A percentile compares a stretch with the other conserved stretches of the same genome.
Evolutionary conservation across 441 rosid species (phyloP).

Genomic region (Isatis lusitanica): DNA sequence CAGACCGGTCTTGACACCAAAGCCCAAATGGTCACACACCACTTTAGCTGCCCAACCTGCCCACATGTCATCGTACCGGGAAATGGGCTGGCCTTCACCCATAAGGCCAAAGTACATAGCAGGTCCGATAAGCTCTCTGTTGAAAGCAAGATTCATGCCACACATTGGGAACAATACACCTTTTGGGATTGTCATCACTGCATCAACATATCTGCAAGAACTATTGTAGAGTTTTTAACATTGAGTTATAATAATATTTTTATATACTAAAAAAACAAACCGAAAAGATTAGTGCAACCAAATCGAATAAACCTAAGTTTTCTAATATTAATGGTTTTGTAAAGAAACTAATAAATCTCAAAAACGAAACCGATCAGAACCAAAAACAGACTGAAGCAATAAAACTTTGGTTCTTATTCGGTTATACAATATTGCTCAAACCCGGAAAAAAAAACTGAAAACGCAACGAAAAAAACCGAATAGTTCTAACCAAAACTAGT

Average conservation of each 20-base stretch:
- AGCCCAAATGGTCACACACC: slow-evolving; percentile 37
- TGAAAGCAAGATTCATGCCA: slow-evolving; percentile 41
- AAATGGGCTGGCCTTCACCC: slow-evolving; percentile 40
- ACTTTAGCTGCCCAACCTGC: slow-evolving; percentile 44
- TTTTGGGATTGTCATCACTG: slow-evolving; percentile 42
- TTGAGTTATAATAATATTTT: not conserved
- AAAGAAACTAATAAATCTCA: not conserved
- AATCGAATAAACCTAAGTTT: not conserved
- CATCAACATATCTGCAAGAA: slow-evolving; percentile 38
- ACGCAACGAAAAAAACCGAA: not conserved
- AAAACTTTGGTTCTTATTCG: not conserved
- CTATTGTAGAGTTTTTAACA: slow-evolving; percentile 12
- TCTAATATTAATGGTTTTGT: not conserved
- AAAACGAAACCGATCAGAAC: not conserved
- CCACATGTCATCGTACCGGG: slow-evolving; percentile 42
- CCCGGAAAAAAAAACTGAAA: not conserved
- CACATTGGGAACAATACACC: slow-evolving; percentile 38
- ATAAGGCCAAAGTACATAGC: slow-evolving; percentile 38
- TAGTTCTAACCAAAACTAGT: not conserved
- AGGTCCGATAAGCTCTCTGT: slow-evolving; percentile 39
- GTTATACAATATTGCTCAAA: not conserved
- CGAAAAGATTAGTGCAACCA: not conserved
- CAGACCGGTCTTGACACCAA: slow-evolving; percentile 35
- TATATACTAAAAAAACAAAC: not conserved
- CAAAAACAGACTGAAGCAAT: not conserved